Evolutionary conservation across 1,284 basidiomycete genomes (phyloP).

Genomic region (Hemileia vastatrix): DNA sequence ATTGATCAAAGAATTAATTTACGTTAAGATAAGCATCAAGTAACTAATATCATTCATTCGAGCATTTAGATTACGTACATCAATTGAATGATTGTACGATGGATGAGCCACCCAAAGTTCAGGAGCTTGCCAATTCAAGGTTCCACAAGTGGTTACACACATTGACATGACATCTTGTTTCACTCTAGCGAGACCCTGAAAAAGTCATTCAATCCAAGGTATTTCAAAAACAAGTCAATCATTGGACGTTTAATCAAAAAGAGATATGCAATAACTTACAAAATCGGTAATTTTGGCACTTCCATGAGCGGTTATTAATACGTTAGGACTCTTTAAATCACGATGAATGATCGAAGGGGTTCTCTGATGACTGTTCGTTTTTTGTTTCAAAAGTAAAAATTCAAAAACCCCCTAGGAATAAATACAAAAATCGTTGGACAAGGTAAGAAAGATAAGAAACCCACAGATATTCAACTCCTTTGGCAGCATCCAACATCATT

Average conservation of each 20-base stretch:
- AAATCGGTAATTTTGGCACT: conserved; percentile 97
- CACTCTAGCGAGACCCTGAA: conserved; percentile 17
- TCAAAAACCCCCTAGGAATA: conserved; percentile 82
- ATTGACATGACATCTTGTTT: conserved; percentile 23
- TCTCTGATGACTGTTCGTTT: conserved; percentile 65
- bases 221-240: neutral
- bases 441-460: neutral
- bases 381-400: conserved; percentile 56
- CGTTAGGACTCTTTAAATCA: conserved; percentile 91
- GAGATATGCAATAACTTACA: conserved; percentile 51
- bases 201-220: neutral
- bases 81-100: conserved; percentile 97
- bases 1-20: neutral
- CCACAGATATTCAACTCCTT: conserved; percentile 77
- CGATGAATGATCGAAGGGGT: conserved; percentile 81
- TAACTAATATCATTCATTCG: no score
- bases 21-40: no score
- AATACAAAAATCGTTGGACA: conserved; percentile 73
- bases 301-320: conserved; percentile 82
- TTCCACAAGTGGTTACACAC: conserved; percentile 23
- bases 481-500: conserved; percentile 90
- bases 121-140: conserved; percentile 53
- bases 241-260: neutral
- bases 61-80: conserved; percentile 47
- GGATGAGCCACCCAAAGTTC: conserved; percentile 95